Conservation (phyloP, 108 stramenopile genomes). For the Nitzschia sp. region DNA sequence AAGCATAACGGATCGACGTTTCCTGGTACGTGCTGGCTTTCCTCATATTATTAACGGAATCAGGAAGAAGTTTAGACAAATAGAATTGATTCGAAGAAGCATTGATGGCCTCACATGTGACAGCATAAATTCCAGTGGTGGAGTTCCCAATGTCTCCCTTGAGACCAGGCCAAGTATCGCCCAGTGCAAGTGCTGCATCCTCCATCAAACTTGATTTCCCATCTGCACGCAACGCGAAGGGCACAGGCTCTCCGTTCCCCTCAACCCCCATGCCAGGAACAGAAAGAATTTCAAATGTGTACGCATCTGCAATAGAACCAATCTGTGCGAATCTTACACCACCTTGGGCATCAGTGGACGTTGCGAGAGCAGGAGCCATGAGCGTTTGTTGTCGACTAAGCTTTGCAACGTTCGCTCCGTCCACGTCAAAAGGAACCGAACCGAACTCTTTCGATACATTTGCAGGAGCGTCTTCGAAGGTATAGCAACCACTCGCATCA, state of each 20-base stretch:
- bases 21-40: conserved; percentile 56
- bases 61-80: conserved; percentile 67
- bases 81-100: conserved; percentile 63
- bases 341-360: conserved; percentile 72
- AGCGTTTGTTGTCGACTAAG: conserved; percentile 60
- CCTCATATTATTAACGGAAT: conserved; percentile 36
- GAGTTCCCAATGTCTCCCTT: conserved; percentile 64
- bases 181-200: conserved; percentile 63
- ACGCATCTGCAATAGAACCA: conserved; percentile 67
- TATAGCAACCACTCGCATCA: conserved; percentile 79
- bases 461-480: conserved; percentile 24
- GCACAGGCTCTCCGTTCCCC: conserved; percentile 27
- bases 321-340: conserved; percentile 85
- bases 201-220: conserved; percentile 57
- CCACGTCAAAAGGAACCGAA: conserved; percentile 77
- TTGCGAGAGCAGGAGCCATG: conserved; percentile 77
- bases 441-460: conserved; percentile 24
- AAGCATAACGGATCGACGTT: conserved; percentile 61
- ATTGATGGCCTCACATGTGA: conserved; percentile 65
- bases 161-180: conserved; percentile 76
- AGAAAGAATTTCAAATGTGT: conserved; percentile 77
- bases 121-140: conserved; percentile 56
- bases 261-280: conserved; percentile 81
- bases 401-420: conserved; percentile 50
- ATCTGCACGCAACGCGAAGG: conserved; percentile 63